phyloP scores from a whole-genome alignment of 2,329 filamentous ascomycete genomes.

The Talaromyces verruculosus region DNA sequence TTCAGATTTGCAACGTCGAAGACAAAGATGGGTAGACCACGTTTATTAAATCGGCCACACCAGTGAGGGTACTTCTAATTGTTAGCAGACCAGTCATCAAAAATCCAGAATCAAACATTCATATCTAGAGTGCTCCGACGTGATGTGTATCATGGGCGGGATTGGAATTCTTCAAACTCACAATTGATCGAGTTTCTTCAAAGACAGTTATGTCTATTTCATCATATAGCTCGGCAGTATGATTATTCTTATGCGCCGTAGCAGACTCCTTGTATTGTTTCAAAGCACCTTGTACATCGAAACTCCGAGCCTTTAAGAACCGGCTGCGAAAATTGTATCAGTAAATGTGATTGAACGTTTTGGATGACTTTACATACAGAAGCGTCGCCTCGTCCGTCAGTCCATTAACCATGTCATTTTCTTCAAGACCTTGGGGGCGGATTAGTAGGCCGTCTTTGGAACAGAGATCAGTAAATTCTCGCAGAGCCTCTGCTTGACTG shows the following conservation, averaged over 20 bases:
- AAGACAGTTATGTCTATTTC: background rate
- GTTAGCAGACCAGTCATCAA: background rate
- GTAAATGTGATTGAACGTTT: background rate
- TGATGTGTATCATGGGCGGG: too few species aligned
- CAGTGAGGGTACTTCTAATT: conserved; percentile 4
- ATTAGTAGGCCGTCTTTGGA: background rate
- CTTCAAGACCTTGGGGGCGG: background rate
- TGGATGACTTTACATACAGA: background rate
- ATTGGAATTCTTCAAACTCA: background rate
- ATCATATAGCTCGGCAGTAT: background rate
- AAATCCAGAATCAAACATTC: background rate
- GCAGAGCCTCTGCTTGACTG: background rate
- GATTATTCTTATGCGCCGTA: background rate
- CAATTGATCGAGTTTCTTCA: background rate
- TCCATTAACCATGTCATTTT: background rate
- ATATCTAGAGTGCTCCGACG: too few species aligned
- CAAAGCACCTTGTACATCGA: background rate
- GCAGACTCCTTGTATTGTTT: background rate
- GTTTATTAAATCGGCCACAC: background rate
- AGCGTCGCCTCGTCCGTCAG: background rate
- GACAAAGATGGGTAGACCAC: background rate
- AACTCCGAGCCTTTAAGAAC: background rate
- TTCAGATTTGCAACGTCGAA: background rate
- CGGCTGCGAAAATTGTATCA: background rate
- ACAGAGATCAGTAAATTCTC: background rate